Base-by-base conservation (phyloP, 2,329 filamentous ascomycete genomes). In the Diplodia corticola region DNA sequence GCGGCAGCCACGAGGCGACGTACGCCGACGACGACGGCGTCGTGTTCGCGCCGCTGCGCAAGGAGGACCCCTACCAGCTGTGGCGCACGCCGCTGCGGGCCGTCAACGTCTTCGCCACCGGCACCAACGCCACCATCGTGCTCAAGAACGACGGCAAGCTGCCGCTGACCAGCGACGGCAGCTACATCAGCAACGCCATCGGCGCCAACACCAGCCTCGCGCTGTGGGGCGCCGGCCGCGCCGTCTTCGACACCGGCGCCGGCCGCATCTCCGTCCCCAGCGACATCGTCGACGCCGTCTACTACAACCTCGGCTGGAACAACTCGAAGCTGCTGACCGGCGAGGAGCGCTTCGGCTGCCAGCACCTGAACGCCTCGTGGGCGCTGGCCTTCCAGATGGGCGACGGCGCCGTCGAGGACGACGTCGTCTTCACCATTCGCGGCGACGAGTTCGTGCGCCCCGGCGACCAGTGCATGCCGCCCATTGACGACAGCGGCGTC, bases 11-110 rank as follows among this genome's bases (percentile, higher is more conserved):
- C 73, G 75, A 82, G 68, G 88, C 85, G 44, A 72, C 82, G 70
- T 89, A 89, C 73, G 82, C 83, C 68, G 87, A 89, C 69, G 87
- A 86, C 71, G 85, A 86, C 69, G 40, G 40, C n/a, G 85, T 89
- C 63, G 85, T 86, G 65, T 71, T 65, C 57, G 48, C 67, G 3
- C 70, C 70, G 7, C 57, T 71, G 37, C 17, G 46, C 1, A 67
- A 67, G 40, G 68, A 69, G 22, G 63, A 64, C 5, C 46, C 60
- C 4, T 69, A 69, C 28, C 68, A 71, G 44, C 65, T 71, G 12
- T 71, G 70, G 70, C 64, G 69, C 35, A 22, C 67, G 5, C 61
- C 69, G n/a, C 64, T 71, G 17, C 63, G 69, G 1, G 67, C 68
- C 46, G 63, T 71, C 26, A 69, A 55, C 37, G 65, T 70, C 13